phyloP scores from a whole-genome alignment of 208 protist species.

The Trypanosoma caninum region DNA sequence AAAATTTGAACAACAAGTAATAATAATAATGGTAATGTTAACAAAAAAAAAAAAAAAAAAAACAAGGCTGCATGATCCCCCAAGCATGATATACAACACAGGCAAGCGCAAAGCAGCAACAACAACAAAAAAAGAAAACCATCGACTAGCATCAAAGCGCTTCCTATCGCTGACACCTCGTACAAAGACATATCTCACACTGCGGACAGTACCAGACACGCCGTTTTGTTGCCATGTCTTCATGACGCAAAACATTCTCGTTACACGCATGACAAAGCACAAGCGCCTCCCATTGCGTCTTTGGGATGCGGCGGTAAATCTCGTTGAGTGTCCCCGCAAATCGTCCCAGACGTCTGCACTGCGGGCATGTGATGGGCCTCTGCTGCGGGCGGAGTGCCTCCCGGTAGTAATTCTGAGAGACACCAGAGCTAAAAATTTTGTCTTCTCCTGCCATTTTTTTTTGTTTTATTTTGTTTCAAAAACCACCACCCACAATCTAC shows the following conservation, averaged over 20 bases:
- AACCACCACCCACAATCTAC: too few relatives aligned
- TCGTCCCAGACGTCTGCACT: conserved; percentile 40
- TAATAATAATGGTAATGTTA: background rate
- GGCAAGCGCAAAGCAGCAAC: background rate
- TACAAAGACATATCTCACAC: conserved; percentile 55
- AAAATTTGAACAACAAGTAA: background rate
- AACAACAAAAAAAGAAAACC: background rate
- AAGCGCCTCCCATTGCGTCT: conserved; percentile 19
- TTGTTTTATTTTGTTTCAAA: too few relatives aligned
- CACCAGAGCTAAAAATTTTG: conserved; percentile 17
- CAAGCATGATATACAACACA: background rate
- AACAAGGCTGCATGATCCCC: background rate
- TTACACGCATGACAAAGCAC: conserved; percentile 21
- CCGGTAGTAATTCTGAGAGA: conserved; percentile 59
- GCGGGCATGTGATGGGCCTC: conserved; percentile 45
- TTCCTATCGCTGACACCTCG: conserved; percentile 23
- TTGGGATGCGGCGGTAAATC: conserved; percentile 43
- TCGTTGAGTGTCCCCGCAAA: conserved; percentile 58
- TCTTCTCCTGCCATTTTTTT: conserved; percentile 17
- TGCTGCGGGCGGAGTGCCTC: conserved; percentile 25
- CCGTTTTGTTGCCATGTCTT: conserved; percentile 22
- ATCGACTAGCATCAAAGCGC: background rate
- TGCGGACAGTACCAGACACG: conserved; percentile 53
- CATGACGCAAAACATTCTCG: conserved; percentile 30
- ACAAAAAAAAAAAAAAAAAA: conserved; percentile 15